Evolutionary conservation across 345 rosid genomes (phyloP).

Genomic region (Eucalyptus pumila): DNA sequence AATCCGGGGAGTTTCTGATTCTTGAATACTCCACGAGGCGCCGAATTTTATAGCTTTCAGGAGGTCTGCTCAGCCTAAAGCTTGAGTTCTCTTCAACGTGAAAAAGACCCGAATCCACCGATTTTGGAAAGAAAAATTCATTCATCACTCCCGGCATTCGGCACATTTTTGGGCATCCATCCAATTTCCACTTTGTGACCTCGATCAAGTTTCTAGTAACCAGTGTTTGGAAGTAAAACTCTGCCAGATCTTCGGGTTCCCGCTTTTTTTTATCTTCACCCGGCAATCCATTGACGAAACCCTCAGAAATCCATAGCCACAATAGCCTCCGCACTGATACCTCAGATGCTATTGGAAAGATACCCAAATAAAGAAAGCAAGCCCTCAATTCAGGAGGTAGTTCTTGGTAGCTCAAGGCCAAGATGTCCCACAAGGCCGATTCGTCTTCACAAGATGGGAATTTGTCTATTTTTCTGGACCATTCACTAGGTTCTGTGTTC

Average conservation of each 20-base stretch:
- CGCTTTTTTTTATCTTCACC: too few relatives aligned
- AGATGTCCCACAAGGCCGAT: background rate
- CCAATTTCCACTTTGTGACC: conserved; percentile 5
- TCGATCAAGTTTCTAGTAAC: conserved; percentile 7
- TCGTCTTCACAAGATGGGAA: background rate
- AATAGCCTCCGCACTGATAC: conserved; percentile 15
- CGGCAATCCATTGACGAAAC: background rate
- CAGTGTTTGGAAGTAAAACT: background rate
- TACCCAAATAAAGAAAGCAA: conserved; percentile 16
- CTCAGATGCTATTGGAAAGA: conserved; percentile 12
- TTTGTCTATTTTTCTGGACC: background rate
- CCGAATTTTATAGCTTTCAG: too few relatives aligned
- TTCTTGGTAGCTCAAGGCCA: background rate
- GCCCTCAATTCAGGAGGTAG: background rate
- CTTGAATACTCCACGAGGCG: background rate
- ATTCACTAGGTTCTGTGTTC: background rate
- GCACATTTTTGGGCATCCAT: conserved; percentile 19
- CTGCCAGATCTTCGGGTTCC: background rate
- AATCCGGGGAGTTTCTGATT: background rate
- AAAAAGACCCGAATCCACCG: background rate
- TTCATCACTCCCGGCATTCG: background rate
- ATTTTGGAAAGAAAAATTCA: background rate
- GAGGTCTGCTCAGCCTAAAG: background rate
- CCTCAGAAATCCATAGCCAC: conserved; percentile 26
- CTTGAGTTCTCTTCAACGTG: background rate